Evolutionary conservation across 164 flowering plant species (phyloP), one percentile per base, ranked within the genome.

Genomic region (Magnolia sinica): DNA sequence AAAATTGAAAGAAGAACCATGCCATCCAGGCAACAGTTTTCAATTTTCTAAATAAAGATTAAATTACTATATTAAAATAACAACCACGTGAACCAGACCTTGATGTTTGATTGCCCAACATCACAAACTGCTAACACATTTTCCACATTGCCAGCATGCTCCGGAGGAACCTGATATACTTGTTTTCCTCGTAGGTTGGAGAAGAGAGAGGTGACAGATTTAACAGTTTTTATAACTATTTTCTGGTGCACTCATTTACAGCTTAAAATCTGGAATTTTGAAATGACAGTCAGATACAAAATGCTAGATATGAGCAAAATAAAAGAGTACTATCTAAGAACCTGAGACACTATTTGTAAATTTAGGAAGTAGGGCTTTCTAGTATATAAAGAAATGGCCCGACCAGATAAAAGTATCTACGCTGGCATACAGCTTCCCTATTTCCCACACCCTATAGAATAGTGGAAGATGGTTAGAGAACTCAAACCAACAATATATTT

Each of bases 351-450:
- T 90, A 91, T 84, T 90, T 91, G 83, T 94, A 96, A 24, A 94
- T 86, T 77, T 85, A 90, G 50, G 98, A 90, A 23, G 71, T 83
- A 64, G 98, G 98, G 76, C 82, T 85, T 76, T 94, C 98, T 22
- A 96, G 90, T 31, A 90, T 80, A 82, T 94, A 96, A 58, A 96
- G 90, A 77, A 88, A 94, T 45, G 94, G 88, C 64, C 98, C 99
- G 76, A 90, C 98, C 49, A 96, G 79, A 80, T 93, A 92, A 19
- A 89, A 29, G 81, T 94, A 96, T 83, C 97, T 88, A 37, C 86
- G 88, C 79, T 92, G 90, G 98, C 99, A 96, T 14, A 91, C 87
- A 80, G 99, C 98, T 81, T 94, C 99, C 84, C 96, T 88, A 73
- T 90, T 94, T 82, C 94, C 99, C 45, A 95, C 85, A 70, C 99